Evolutionary conservation across 2,329 filamentous ascomycete species (phyloP).

Genomic region (Phialocephala subalpina): DNA sequence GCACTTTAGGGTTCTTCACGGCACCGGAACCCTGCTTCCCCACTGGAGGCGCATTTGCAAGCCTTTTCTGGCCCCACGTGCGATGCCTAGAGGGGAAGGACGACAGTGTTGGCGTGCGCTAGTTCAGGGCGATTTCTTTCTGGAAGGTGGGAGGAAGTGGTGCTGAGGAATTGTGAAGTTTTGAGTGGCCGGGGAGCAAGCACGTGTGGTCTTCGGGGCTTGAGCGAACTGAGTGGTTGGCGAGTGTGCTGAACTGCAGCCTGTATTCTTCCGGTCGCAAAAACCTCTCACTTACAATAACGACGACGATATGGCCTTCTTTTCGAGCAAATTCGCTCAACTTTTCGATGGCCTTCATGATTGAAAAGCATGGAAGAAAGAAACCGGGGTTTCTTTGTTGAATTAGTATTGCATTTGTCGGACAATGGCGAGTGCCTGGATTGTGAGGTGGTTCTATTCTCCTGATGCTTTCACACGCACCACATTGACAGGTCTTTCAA

Average conservation of each 20-base stretch:
- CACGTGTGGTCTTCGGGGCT: background rate
- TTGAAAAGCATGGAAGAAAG: no score
- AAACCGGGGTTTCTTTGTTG: no score
- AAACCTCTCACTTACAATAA: background rate
- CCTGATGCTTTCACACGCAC: no score
- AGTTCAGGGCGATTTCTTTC: background rate
- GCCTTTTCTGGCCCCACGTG: background rate
- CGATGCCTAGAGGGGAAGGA: background rate
- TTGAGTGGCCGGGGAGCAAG: background rate
- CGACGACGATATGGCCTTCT: no score
- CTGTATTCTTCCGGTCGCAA: background rate
- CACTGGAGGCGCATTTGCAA: background rate
- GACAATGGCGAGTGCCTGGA: no score
- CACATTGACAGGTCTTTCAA: no score
- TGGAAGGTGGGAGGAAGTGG: background rate
- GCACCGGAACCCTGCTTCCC: background rate
- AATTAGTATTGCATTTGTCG: no score
- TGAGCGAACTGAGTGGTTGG: background rate
- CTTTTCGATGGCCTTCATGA: no score
- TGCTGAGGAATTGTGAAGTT: background rate
- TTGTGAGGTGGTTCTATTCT: no score
- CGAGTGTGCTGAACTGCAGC: background rate
- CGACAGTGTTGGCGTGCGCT: background rate
- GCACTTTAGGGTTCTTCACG: background rate
- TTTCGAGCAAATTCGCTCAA: no score